Percentiles rank a stretch among this genome's conserved stretches.
phyloP scores from a whole-genome alignment of 2,329 filamentous ascomycete genomes.

The Epichloe coenophiala region DNA sequence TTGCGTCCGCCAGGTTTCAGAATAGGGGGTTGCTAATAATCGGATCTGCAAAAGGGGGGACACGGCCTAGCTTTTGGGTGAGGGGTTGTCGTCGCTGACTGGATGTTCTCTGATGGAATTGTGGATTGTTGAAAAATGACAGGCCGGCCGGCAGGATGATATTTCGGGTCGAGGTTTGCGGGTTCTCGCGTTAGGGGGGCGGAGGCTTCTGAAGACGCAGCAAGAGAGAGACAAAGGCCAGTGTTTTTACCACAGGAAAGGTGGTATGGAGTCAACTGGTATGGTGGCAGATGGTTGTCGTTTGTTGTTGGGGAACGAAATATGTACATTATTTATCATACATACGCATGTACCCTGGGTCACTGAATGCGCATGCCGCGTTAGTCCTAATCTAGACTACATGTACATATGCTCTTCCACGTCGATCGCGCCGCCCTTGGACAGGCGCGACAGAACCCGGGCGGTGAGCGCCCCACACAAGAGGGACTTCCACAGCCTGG shows the following conservation, averaged over 20 bases:
- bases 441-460: not conserved
- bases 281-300: not conserved
- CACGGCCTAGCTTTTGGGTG: not conserved
- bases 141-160: not conserved
- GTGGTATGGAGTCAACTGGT: not conserved
- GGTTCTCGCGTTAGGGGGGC: not conserved
- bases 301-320: not conserved
- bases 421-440: not conserved
- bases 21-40: not conserved
- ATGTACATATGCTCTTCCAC: not conserved
- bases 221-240: not conserved
- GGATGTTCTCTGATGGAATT: not conserved
- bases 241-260: not conserved
- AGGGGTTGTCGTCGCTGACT: not conserved
- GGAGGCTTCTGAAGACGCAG: not conserved
- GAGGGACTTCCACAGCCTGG: not conserved
- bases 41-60: not conserved
- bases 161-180: not conserved
- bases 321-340: no score
- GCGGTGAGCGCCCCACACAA: slow-evolving; percentile 2
- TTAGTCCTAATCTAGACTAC: no score
- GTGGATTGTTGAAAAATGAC: not conserved
- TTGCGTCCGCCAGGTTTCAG: not conserved
- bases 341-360: not conserved
- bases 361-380: no score